Evolutionary conservation across 169 alveolate species (phyloP).

Genomic region (Eimeria falciformis): DNA sequence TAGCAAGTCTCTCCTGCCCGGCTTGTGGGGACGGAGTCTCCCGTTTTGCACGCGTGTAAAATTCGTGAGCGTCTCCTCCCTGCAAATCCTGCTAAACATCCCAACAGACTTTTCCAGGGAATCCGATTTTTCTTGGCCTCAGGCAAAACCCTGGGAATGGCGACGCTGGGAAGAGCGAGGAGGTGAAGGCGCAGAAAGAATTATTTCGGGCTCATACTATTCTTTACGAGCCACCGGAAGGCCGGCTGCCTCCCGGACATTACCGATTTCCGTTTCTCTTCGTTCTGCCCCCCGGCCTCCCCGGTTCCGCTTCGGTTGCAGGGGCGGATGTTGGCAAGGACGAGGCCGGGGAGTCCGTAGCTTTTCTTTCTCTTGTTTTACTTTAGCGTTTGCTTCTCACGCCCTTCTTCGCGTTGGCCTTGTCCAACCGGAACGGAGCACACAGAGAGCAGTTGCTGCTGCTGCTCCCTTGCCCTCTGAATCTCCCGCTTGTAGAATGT

Average conservation of each 20-base stretch:
- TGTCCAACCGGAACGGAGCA: too few species aligned
- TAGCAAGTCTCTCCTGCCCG: too few species aligned
- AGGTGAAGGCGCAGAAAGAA: not conserved
- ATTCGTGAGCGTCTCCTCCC: too few species aligned
- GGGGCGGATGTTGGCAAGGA: not conserved
- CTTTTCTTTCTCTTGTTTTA: not conserved
- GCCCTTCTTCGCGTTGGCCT: too few species aligned
- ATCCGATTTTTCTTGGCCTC: not conserved
- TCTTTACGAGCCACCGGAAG: not conserved
- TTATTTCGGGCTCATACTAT: not conserved
- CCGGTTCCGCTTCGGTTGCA: not conserved
- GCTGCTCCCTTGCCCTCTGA: too few species aligned
- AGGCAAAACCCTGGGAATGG: not conserved
- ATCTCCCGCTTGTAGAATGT: too few species aligned
- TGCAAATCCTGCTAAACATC: too few species aligned
- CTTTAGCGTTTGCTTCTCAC: too few species aligned
- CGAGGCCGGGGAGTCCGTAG: not conserved
- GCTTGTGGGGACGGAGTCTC: too few species aligned
- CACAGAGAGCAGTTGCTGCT: too few species aligned
- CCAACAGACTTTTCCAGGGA: too few species aligned
- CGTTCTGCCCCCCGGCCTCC: not conserved
- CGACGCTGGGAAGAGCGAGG: not conserved
- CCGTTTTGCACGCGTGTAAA: too few species aligned
- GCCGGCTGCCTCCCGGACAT: not conserved
- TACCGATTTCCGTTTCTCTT: not conserved